Percentiles rank a stretch among this genome's conserved stretches.
Conservation (phyloP, 1,139 yeast species). For the Taphrina communis region DNA sequence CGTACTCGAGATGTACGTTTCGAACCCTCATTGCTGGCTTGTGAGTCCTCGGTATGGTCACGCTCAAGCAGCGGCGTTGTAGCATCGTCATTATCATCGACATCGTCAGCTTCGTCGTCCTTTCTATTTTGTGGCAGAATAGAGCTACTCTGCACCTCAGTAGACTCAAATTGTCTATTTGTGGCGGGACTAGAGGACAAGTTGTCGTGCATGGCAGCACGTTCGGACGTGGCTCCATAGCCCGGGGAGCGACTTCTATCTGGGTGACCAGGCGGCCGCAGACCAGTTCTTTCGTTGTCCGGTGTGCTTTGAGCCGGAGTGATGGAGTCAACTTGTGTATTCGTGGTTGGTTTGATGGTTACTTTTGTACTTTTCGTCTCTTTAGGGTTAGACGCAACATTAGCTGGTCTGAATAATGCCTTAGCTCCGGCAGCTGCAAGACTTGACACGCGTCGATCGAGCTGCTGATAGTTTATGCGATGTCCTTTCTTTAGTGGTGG, state of each 20-base stretch:
- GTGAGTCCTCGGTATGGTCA: background rate
- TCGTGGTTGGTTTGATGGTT: slow-evolving; percentile 32
- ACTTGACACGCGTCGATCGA: slow-evolving; percentile 26
- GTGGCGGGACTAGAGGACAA: slow-evolving; percentile 15
- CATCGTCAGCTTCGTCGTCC: background rate
- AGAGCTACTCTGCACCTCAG: background rate
- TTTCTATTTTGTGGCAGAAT: slow-evolving; percentile 16
- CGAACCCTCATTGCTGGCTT: background rate
- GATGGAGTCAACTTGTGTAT: slow-evolving; percentile 5
- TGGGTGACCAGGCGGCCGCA: slow-evolving; percentile 35
- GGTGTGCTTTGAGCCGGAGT: background rate
- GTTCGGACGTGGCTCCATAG: slow-evolving; percentile 28
- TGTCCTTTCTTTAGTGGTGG: slow-evolving; percentile 35
- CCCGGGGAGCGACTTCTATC: slow-evolving; percentile 24
- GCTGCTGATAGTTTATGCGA: slow-evolving; percentile 34
- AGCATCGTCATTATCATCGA: background rate
- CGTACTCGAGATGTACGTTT: slow-evolving; percentile 26
- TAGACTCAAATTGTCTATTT: background rate
- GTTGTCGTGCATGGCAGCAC: slow-evolving; percentile 37
- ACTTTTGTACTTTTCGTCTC: slow-evolving; percentile 37
- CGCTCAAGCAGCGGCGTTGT: background rate
- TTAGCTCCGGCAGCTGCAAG: slow-evolving; percentile 11
- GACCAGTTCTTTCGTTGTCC: slow-evolving; percentile 26
- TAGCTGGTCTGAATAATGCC: slow-evolving; percentile 36
- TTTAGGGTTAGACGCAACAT: slow-evolving; percentile 33